Base-by-base conservation (phyloP, 2,329 filamentous ascomycete genomes). In the Sporothrix variecibatus region DNA sequence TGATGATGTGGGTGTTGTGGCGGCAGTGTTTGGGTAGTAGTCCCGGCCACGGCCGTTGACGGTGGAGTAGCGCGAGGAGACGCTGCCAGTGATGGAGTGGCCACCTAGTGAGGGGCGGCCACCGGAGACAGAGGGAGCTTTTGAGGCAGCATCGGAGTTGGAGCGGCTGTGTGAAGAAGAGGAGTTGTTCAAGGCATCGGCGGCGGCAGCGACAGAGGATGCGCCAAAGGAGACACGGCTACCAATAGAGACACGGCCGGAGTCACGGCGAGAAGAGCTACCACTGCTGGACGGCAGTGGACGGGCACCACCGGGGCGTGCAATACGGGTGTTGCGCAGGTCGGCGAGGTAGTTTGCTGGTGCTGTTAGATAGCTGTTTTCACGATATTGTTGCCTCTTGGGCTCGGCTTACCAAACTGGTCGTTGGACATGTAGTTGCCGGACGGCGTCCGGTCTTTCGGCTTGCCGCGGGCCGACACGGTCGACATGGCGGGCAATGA, bases 281-380 rank as follows among this genome's bases (percentile, higher is more conserved):
- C 78, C 73, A 17, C 62, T 79, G 58, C 79, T 80, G 12, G 81
- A 78, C 7, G 88, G 87, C 72, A 87, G 87, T 75, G 92, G 92
- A 77, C 93, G 87, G 69, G 92, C 91, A 76, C 93, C 92, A 73
- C 89, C 91, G 9, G 93, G 93, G 73, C 93, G 88, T 49, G 87
- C 85, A 73, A 90, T 85, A 71, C 91, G 90, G 81, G 88, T 92
- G 77, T 87, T 89, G 77, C 93, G 91, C 49, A 95, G 87, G 77
- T 91, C 89, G 78, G 91, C 86, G 49, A 94, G 87, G 81, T 94
- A 95, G 75, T 86, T 86, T 77, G 90, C 92, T 94, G 53, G 0
- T 3, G 9, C 12, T 72, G 49, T 46, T 64, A 58, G 56, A 58
- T 4, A 34, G 34, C 34, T 34, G 34, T 34, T 34, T 34, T 34